Base-by-base conservation (phyloP, 2,329 filamentous ascomycete genomes). In the Cladophialophora yegresii region DNA sequence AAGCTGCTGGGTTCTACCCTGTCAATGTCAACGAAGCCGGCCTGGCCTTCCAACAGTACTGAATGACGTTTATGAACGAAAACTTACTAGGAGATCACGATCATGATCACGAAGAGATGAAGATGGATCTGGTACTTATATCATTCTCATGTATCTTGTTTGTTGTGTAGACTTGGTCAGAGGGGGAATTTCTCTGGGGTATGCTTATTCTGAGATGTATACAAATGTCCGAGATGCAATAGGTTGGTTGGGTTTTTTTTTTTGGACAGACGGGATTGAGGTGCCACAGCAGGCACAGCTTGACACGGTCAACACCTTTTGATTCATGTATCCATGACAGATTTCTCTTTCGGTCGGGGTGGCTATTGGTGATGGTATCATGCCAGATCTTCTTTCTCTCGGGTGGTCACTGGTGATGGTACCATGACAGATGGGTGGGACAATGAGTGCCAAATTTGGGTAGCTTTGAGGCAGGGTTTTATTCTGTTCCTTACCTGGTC, bases 51-150 rank as follows among this genome's bases (percentile, higher is more conserved):
- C 47, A 36, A 20, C 57, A 51, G 30, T 59, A 40, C 20, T 59
- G 23, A 59, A 53, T 4, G 33, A 51, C n/a, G 57, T 12, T 13
- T 13, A 59, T 26, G 57, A 59, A 28, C 33, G 40, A 61, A 33
- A 47, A 54, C 54, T 20, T 16, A 47, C 26, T 16, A n/a, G 20
- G 23, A 63, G 13, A 58, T 32, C 22, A 63, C n/a, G 4, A 45
- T 32, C 22, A 63, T 12, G 4, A 45, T 63, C 33, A 58, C 30
- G 40, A 58, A 49, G 55, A 49, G 55, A 36, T 50, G 56, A 26
- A 51, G 56, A 51, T 20, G 10, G 20, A 26, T 40, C 13, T 33
- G 22, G 22, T 28, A 3, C 22, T n/a, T 49, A 13, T 32, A 12
- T 28, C 10, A 22, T 20, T 49, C 26, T 49, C 23, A 16, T 58